Percentiles rank a stretch among this genome's conserved stretches.
Evolutionary conservation across 106 monocot species (phyloP).

Genomic region (Dendrobium nobile): DNA sequence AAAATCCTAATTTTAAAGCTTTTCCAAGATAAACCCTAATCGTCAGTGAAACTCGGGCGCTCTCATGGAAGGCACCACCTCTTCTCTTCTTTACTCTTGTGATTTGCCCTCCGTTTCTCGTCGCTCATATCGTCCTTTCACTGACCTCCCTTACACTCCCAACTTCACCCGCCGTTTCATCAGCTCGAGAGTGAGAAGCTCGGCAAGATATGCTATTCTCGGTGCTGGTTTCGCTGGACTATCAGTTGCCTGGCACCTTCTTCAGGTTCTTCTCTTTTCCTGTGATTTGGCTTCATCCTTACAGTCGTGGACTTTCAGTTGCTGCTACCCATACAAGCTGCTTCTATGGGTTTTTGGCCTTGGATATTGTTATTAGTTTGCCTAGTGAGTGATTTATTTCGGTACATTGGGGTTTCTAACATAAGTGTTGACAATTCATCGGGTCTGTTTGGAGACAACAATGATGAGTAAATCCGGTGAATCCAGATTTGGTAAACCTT

Average conservation of each 20-base stretch:
- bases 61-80: neutral
- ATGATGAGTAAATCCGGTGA: no score
- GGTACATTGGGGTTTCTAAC: neutral
- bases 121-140: neutral
- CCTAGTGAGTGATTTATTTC: neutral
- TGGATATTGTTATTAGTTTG: neutral
- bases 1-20: no score
- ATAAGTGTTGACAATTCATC: no score
- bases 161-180: neutral
- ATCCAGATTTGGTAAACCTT: no score
- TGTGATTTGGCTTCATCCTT: neutral
- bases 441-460: no score
- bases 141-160: neutral
- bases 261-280: slow-evolving; percentile 43
- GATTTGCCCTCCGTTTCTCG: neutral
- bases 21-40: neutral
- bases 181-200: neutral
- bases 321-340: neutral
- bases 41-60: neutral
- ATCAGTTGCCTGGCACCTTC: slow-evolving; percentile 87
- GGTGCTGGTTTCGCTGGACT: slow-evolving; percentile 99
- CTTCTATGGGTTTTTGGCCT: neutral
- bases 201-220: slow-evolving; percentile 63
- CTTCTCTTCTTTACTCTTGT: slow-evolving; percentile 9
- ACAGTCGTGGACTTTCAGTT: neutral